These are phyloP conservation scores for Ambrosia hybrid DNA, from an alignment of 140 eudicot genomes.

Conservation along the genomic window DNA sequence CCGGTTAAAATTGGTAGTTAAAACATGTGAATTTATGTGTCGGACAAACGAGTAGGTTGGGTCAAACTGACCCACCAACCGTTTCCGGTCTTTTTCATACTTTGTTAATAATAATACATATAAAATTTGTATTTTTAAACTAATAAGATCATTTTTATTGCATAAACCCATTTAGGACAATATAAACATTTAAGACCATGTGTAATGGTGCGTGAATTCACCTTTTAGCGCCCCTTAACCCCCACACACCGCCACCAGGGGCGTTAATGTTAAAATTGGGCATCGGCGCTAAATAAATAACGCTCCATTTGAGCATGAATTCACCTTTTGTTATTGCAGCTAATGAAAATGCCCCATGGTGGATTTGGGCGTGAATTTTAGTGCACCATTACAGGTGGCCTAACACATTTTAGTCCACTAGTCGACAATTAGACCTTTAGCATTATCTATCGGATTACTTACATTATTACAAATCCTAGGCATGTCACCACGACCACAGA, in stretches of 20 bases:
- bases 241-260: too few species aligned
- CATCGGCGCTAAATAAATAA: too few species aligned
- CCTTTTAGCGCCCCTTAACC: too few species aligned
- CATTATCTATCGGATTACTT: background rate
- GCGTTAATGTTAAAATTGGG: too few species aligned
- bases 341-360: too few species aligned
- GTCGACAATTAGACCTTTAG: background rate
- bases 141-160: background rate
- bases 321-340: too few species aligned
- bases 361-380: too few species aligned
- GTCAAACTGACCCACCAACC: background rate
- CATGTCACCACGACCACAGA: conserved; percentile 58
- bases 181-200: background rate
- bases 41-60: background rate
- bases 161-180: background rate
- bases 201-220: too few species aligned
- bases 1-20: background rate
- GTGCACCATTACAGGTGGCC: too few species aligned
- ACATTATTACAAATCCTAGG: conserved; percentile 27
- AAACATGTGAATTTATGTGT: background rate
- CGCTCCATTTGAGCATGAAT: too few species aligned
- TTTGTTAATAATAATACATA: background rate
- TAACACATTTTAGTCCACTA: too few species aligned
- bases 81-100: background rate
- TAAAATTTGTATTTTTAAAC: background rate